Percentiles rank a stretch among this genome's conserved stretches.
Conservation (phyloP, 1,284 basidiomycete species). For the Cutaneotrichosporon arboriforme region DNA sequence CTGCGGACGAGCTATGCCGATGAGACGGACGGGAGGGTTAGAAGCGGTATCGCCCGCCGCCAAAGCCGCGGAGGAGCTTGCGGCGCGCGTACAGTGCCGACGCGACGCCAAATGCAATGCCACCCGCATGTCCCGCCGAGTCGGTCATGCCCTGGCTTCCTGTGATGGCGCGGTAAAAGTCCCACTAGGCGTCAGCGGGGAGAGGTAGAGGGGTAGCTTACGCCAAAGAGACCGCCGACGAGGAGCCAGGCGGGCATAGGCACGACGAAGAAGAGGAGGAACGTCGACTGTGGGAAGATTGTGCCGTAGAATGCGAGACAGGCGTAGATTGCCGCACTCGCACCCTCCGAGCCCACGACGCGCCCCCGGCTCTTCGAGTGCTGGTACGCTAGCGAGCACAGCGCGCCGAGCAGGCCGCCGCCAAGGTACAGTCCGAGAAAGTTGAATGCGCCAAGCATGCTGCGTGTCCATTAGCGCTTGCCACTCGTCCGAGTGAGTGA, state of each 20-base stretch:
- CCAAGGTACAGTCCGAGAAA: slow-evolving; percentile 75
- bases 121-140: slow-evolving; percentile 73
- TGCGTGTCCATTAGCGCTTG: slow-evolving; percentile 9
- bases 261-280: slow-evolving; percentile 74
- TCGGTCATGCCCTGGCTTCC: slow-evolving; percentile 50
- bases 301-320: slow-evolving; percentile 61
- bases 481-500: too few species aligned
- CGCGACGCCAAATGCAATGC: slow-evolving; percentile 62
- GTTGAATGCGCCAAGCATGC: slow-evolving; percentile 60
- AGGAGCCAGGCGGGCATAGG: slow-evolving; percentile 78
- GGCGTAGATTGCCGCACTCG: slow-evolving; percentile 50
- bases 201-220: slow-evolving; percentile 21
- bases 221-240: slow-evolving; percentile 65
- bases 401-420: slow-evolving; percentile 59
- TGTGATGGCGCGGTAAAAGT: slow-evolving; percentile 22
- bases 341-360: slow-evolving; percentile 52
- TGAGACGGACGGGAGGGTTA: neutral
- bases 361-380: slow-evolving; percentile 10
- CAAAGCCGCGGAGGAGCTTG: neutral
- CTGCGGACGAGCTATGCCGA: neutral
- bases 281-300: slow-evolving; percentile 62
- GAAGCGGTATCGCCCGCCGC: neutral
- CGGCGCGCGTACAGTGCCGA: slow-evolving; percentile 50
- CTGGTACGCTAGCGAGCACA: slow-evolving; percentile 60
- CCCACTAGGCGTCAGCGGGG: slow-evolving; percentile 22